Base-by-base conservation (phyloP, 305 asterid genomes). In the Fraxinus nigra region DNA sequence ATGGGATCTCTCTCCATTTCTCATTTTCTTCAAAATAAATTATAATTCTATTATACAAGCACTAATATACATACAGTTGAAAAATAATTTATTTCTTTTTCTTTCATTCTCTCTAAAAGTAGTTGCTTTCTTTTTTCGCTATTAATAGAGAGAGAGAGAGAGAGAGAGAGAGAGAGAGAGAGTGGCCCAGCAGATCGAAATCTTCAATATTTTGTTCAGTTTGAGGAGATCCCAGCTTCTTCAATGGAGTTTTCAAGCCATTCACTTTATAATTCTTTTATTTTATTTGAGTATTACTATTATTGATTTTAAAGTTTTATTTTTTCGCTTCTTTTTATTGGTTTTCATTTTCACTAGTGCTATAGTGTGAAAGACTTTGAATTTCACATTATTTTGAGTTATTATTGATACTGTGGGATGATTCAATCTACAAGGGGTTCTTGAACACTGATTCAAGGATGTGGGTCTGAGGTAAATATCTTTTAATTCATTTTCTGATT, bases 401-500 rank as follows among this genome's bases (percentile, higher is more conserved):
- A 72, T 77, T 83, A 51, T 82, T 85, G 78, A 84, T 84, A 67
- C 82, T 77, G 80, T 85, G 86, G 82, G 83, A 85, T 89, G 89
- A 85, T 87, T 89, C 91, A 84, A 87, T 87, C 89, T 86, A 80
- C 83, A 79, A 84, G 81, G 84, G 89, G 81, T 81, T 88, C 84
- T 82, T 86, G 83, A 87, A 84, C 78, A 81, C 85, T 77, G 86
- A 77, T 85, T 84, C 82, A 89, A 86, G 89, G 95, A 90, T 92
- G 94, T 91, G 94, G 94, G 90, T 90, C 82, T 95, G 90, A 95
- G 97, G 97, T 95, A 89, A 89, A 78, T 34, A 3, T 75, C 63
- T 65, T 65, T 72, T 32, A 20, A 5, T 77, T 77, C 37, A 77
- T 24, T 69, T 61, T 79, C 0, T 43, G 35, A 2, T 37, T 54